Base-by-base conservation (phyloP, 2,329 filamentous ascomycete genomes). In the Neonectria ditissima region DNA sequence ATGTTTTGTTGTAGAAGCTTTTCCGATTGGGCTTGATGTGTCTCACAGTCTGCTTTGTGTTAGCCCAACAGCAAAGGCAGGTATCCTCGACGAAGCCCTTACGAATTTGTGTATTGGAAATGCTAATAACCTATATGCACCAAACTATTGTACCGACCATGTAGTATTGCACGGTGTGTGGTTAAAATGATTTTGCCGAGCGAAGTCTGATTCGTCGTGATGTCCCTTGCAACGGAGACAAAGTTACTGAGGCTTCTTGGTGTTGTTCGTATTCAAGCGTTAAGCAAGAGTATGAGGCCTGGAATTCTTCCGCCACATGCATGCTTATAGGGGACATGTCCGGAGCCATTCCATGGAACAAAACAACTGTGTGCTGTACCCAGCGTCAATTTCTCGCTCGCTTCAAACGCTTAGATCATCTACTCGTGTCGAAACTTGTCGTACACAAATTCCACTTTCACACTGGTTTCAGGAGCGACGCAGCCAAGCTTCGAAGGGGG, bases 361-460 rank as follows among this genome's bases (percentile, higher is more conserved):
- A n/a, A n/a, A n/a, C n/a, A n/a, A n/a, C n/a, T n/a, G n/a, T n/a
- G n/a, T n/a, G n/a, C n/a, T n/a, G n/a, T n/a, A n/a, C n/a, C 87
- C 55, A 89, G 77, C 51, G 82, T 84, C 73, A 86, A 75, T 73
- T 75, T 78, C 63, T 83, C 85, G 5, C 82, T 85, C 53, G 78
- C 81, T 30, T 83, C 82, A 76, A 85, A 91, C 22, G 82, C 87
- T 80, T 91, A 86, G 41, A 89, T 81, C 80, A 89, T 88, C 80
- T 87, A 88, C 73, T 84, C 84, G 18, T 80, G 76, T 44, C 87
- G 75, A 39, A 84, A 85, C 66, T 88, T 86, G 32, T 84, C 80
- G 69, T 87, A 84, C 3, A 87, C 85, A 69, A 88, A 89, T 16
- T 86, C 72, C 11, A 87, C 89, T 75, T 89, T 87, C 67, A 4